Base-by-base conservation (phyloP, 768 basidiomycete genomes). In the Suillus spraguei region DNA sequence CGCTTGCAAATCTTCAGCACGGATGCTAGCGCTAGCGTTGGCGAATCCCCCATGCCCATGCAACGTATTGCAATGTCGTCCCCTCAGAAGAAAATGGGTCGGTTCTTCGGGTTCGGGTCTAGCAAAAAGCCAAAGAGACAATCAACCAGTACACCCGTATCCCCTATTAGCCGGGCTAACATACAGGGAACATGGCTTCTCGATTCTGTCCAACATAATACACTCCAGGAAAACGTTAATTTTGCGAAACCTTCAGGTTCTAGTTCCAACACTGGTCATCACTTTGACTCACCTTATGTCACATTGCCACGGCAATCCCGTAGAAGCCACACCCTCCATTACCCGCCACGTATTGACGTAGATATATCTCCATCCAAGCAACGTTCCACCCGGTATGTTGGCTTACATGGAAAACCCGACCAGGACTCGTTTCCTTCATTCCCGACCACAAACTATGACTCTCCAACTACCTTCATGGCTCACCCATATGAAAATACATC, bases 21-120 rank as follows among this genome's bases (percentile, higher is more conserved):
- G 5, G 82, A 83, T 67, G 71, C 78, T 41, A 72, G 79, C 5
- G 88, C 86, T 36, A 89, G 87, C 32, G 82, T 92, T 24, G 90
- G 90, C 35, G 87, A 89, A 64, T 84, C 87, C 0, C 91, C 91
- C 5, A 74, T 65, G 36, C 72, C 70, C 17, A 0, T 66, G 39
- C 70, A 65, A 7, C 77, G 74, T 2, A 35, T 64, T 50, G 59
- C 22, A 1, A 47, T 68, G 35, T 64, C 69, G 46, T 22, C 52
- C 14, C 67, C 70, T n/a, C 64, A 62, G 59, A 81, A 80, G 69
- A 80, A 87, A 9, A 74, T 77, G n/a, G 88, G 87, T 68, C 65
- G 68, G 46, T 74, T 75, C 59, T 75, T 75, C 33, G 67, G 75
- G 0, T 75, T 75, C 46, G 71, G 74, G 28, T 70, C 71, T 14